A percentile compares a stretch with the other conserved stretches of the same genome.
Conservation (phyloP, 176 grass and related monocot genomes). For the Poa pratensis region DNA sequence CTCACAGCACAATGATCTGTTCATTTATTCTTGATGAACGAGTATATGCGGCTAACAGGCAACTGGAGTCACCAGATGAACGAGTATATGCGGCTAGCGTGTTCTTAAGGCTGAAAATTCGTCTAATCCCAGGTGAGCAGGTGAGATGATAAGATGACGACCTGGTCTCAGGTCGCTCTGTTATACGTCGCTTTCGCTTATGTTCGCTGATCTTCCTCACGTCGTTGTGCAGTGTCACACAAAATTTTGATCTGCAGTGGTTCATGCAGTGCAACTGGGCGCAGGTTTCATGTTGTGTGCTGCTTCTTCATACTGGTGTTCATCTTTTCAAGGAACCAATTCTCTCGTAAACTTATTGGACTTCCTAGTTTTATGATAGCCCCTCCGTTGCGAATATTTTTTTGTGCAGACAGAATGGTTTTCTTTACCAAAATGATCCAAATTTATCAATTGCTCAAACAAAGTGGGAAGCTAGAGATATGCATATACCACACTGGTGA, state of each 20-base stretch:
- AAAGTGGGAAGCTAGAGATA: too few species aligned
- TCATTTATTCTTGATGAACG: too few species aligned
- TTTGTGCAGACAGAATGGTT: too few species aligned
- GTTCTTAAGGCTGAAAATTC: not conserved
- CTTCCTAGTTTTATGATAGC: too few species aligned
- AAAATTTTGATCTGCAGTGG: not conserved
- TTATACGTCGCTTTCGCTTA: constrained; percentile 15
- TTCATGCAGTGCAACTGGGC: not conserved
- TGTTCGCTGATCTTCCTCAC: constrained; percentile 10
- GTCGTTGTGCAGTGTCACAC: not conserved
- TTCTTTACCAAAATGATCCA: too few species aligned
- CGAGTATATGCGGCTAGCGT: not conserved
- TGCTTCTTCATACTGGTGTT: not conserved
- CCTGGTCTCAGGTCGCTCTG: constrained; percentile 1
- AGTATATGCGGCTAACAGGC: not conserved
- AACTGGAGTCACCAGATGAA: too few species aligned
- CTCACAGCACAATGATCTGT: constrained; percentile 42
- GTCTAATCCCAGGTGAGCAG: constrained; percentile 15
- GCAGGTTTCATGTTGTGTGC: not conserved
- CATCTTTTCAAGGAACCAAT: not conserved
- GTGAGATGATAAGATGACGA: constrained; percentile 29
- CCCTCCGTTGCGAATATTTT: too few species aligned
- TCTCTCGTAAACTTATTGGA: not conserved
- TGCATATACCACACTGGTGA: too few species aligned
- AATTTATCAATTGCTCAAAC: too few species aligned